Evolutionary conservation across 2,329 filamentous ascomycete genomes (phyloP).

Genomic region (Sporothrix pseudoabietina): DNA sequence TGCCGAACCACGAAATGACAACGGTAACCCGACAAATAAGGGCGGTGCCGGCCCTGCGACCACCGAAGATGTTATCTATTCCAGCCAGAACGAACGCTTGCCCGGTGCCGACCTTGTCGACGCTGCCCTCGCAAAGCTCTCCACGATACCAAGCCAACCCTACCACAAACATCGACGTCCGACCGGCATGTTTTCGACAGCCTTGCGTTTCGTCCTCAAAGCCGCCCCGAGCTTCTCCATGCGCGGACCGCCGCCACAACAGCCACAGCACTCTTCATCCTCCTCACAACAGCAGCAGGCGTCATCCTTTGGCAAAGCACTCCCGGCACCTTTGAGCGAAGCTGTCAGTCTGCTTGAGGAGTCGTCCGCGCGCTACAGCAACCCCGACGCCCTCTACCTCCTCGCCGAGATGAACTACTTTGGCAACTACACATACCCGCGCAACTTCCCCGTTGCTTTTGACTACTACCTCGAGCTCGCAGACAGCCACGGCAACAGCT

Average conservation of each 20-base stretch:
- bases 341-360: conserved; percentile 57
- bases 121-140: conserved; percentile 53
- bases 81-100: conserved; percentile 25
- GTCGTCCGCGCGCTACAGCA: conserved; percentile 57
- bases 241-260: conserved; percentile 46
- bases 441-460: conserved; percentile 78
- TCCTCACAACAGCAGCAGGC: conserved; percentile 34
- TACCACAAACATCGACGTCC: conserved; percentile 50
- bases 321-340: conserved; percentile 51
- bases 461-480: conserved; percentile 79
- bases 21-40: neutral
- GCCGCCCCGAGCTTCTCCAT: conserved; percentile 54
- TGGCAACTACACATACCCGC: conserved; percentile 86
- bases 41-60: conserved; percentile 1
- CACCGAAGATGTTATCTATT: conserved; percentile 27
- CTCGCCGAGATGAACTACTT: conserved; percentile 96
- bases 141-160: conserved; percentile 51
- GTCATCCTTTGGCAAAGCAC: conserved; percentile 40
- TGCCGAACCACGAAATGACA: conserved; percentile 24
- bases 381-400: conserved; percentile 83
- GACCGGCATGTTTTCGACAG: conserved; percentile 48
- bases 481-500: conserved; percentile 76
- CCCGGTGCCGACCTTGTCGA: conserved; percentile 58
- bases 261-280: neutral
- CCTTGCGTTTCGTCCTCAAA: conserved; percentile 51